Percentiles rank a stretch among this genome's conserved stretches.
These are phyloP conservation scores for Cymodocea nodosa DNA, from an alignment of 116 monocot genomes.

Conservation along the genomic window DNA sequence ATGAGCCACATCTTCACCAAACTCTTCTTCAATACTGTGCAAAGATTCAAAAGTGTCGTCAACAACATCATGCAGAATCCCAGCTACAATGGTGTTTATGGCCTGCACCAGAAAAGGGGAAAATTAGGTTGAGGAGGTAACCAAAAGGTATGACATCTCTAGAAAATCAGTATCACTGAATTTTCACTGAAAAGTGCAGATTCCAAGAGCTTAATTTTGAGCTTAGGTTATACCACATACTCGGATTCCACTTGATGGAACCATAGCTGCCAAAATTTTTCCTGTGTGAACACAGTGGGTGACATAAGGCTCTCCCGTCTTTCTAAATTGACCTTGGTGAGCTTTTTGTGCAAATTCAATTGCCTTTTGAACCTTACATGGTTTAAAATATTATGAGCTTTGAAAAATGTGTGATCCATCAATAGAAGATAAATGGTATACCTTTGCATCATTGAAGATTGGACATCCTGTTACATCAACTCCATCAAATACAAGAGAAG, in stretches of 20 bases:
- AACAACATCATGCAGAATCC: conserved; percentile 97
- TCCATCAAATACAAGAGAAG: conserved; percentile 69
- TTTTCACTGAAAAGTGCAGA: too few relatives aligned
- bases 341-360: conserved; percentile 82
- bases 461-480: conserved; percentile 91
- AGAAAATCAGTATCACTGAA: too few relatives aligned
- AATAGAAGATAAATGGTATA: conserved; percentile 11
- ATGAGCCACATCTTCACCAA: conserved; percentile 79
- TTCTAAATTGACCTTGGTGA: conserved; percentile 74
- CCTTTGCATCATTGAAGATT: conserved; percentile 79
- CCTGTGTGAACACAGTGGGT: conserved; percentile 92
- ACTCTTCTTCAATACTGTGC: conserved; percentile 57
- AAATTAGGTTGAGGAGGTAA: neutral
- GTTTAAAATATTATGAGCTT: neutral
- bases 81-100: conserved; percentile 84
- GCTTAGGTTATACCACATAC: conserved; percentile 22
- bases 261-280: conserved; percentile 89
- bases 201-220: too few relatives aligned
- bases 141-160: neutral
- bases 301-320: conserved; percentile 91
- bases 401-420: neutral
- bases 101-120: conserved; percentile 35
- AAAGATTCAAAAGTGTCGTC: conserved; percentile 84
- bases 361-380: conserved; percentile 70
- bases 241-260: conserved; percentile 64